Evolutionary conservation across 306 rosid genomes (phyloP), one percentile per base, ranked within the genome.

Genomic region (Aeschynomene evenia): DNA sequence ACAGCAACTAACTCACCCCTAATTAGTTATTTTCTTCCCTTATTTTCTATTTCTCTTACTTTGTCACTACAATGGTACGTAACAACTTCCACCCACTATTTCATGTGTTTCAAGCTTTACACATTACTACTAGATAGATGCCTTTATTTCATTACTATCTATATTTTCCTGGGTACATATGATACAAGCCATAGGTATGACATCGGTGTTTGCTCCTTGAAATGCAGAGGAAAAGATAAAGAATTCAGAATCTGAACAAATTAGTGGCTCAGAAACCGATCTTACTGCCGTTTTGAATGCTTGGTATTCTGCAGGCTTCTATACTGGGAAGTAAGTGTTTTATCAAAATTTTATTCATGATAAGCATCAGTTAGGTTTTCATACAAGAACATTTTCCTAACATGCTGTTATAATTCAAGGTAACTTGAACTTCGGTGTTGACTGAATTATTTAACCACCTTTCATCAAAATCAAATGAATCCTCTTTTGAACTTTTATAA

Each of bases 271-370:
- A 2, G 93, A 79, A 54, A 80, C 90, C 4, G 93, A 88, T 56
- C 83, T 93, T 46, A 42, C 80, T 53, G 84, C 36, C 42, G 84
- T 93, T 73, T 77, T 90, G 53, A 86, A 85, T 80, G 98, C 98
- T 43, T 92, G 98, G 98, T 92, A 86, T 86, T 86, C 91, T 33
- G 96, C 98, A 26, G 98, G 98, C 79, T 81, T 92, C 79, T 54
- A 72, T 82, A 89, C 96, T 62, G 96, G 96, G 77, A 88, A 88
- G 97, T 90, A 86, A 72, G 85, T 66, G 33, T 37, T 23, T n/a
- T 52, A 40, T 11, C n/a, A 13, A 46, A 50, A 34, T 56, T 46
- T 51, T 68, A 24, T 63, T 21, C 49, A 7, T 50, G 24, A 63
- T 54, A 12, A 16, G 22, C 3, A n/a, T 71, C 9, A 48, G 37